Evolutionary conservation across 73 alveolate species (phyloP).

Genomic region (Paramecium biaurelia): DNA sequence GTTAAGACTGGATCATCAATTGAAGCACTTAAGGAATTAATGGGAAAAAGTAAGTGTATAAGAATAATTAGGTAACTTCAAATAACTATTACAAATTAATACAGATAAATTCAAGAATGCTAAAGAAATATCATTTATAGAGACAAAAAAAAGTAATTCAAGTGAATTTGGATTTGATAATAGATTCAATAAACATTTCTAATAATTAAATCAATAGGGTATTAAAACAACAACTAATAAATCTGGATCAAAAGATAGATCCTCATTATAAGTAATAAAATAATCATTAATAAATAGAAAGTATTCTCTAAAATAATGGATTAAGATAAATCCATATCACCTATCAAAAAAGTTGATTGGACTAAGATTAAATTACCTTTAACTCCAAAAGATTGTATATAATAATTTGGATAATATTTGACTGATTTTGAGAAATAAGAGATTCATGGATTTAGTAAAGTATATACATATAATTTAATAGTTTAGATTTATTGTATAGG

Average conservation of each 20-base stretch:
- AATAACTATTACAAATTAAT: neutral
- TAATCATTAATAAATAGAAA: neutral
- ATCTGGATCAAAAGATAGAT: neutral
- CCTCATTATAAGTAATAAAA: neutral
- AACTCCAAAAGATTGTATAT: slow-evolving; percentile 33
- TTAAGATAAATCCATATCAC: neutral
- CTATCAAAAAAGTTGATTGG: neutral
- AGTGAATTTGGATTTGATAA: neutral
- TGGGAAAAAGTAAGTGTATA: neutral
- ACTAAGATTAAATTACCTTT: slow-evolving; percentile 45
- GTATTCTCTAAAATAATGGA: neutral
- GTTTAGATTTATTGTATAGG: slow-evolving; percentile 53
- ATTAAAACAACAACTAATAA: neutral
- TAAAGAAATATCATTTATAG: neutral
- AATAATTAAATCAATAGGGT: neutral
- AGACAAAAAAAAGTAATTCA: neutral
- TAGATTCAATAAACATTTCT: neutral
- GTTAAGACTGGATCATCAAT: slow-evolving; percentile 23
- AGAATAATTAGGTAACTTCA: neutral
- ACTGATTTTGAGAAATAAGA: slow-evolving; percentile 55
- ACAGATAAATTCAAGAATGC: neutral
- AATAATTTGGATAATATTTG: slow-evolving; percentile 32
- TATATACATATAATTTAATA: neutral
- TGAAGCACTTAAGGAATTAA: slow-evolving; percentile 6
- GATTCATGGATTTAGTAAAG: slow-evolving; percentile 19